These are phyloP conservation scores for Cystobasidiopsis lactophilus DNA, from an alignment of 768 basidiomycete genomes.

Conservation along the genomic window DNA sequence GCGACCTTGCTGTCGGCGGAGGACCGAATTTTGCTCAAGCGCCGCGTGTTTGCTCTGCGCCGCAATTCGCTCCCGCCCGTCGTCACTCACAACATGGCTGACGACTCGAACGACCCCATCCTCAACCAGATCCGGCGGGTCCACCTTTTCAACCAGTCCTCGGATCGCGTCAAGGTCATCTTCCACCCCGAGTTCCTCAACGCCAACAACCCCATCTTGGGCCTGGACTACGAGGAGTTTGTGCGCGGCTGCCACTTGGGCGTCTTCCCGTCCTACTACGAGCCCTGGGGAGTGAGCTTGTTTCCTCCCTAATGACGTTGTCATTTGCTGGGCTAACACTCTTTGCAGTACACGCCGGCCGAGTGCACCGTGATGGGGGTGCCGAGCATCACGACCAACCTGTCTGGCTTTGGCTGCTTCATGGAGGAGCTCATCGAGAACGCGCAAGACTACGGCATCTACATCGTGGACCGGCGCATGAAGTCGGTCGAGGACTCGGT, in stretches of 20 bases:
- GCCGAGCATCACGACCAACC: constrained; percentile 86
- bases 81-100: constrained; percentile 96
- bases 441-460: constrained; percentile 39
- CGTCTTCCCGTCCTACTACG: constrained; percentile 94
- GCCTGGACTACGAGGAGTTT: constrained; percentile 96
- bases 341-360: constrained; percentile 28
- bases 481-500: constrained; percentile 82
- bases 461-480: constrained; percentile 80
- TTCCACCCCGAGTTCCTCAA: constrained; percentile 98
- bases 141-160: constrained; percentile 66
- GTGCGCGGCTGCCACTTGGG: constrained; percentile 94
- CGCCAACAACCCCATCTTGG: constrained; percentile 89
- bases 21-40: constrained; percentile 83
- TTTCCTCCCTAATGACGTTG: background rate
- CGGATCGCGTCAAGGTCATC: constrained; percentile 85
- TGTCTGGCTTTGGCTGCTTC: constrained; percentile 94
- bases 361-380: constrained; percentile 99
- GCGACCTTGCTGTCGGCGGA: constrained; percentile 63
- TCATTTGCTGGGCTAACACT: background rate
- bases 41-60: constrained; percentile 87
- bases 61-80: constrained; percentile 84
- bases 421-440: constrained; percentile 95
- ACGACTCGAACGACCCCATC: constrained; percentile 78
- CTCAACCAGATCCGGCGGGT: constrained; percentile 85
- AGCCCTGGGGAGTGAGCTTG: constrained; percentile 32